Evolutionary conservation across 2,329 filamentous ascomycete genomes (phyloP), one percentile per base, ranked within the genome.

Genomic region (Mollisiaceae sp.): DNA sequence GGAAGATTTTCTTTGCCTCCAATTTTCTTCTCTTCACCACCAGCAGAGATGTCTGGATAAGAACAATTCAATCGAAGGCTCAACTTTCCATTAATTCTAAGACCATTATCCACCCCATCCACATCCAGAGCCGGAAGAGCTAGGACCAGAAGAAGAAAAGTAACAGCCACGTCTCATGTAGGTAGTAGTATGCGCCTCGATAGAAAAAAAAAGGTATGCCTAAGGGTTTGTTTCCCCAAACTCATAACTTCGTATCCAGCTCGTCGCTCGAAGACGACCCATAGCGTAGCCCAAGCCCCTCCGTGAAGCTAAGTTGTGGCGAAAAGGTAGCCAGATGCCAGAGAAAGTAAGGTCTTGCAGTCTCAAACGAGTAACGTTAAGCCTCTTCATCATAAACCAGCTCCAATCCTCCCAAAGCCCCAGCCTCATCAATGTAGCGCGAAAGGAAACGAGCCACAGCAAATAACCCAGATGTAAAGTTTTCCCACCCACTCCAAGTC

Each of bases 71-170:
- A 54, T 32, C 50, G 50, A 54, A 54, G 24, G 50, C 24, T 54
- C 50, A 54, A 54, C 50, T 54, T 54, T 54, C 50, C 50, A 54
- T 54, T 54, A 54, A 54, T 54, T 54, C 50, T 54, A 54, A 54
- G 50, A 54, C 50, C 50, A 54, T 54, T 18, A 35, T 54, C 50
- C 47, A 27, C 14, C 24, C 50, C 18, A n/a, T 11, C 18, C n/a
- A 50, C 45, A 20, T 11, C 45, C n/a, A n/a, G n/a, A 32, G 27
- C 27, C 18, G 12, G 45, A 50, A 50, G 14, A 52, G 45, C 22
- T 24, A 54, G 24, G 50, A 27, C 11, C 24, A 27, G 50, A 54
- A 15, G 5, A 15, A 45, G 20, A 35, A 35, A 52, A 52, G 47
- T 32, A 52, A 54, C 27, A 54, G 50, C 50, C 50, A 35, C 11